Evolutionary conservation across 192 early-diverging fungal genomes (phyloP).

Genomic region (Dispira simplex): DNA sequence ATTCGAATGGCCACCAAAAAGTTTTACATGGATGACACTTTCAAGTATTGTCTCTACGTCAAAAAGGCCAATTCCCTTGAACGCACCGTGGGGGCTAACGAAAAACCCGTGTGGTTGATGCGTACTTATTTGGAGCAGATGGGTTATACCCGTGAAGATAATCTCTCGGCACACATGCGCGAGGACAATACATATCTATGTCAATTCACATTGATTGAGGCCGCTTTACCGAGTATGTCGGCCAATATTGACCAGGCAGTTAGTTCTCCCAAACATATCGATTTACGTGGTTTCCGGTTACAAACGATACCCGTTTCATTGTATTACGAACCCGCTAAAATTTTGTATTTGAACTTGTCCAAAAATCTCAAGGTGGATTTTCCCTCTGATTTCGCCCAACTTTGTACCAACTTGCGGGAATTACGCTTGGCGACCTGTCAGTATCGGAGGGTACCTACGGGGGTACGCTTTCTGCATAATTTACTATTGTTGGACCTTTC

Average conservation of each 20-base stretch:
- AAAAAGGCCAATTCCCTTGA: slow-evolving; percentile 38
- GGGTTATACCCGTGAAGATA: slow-evolving; percentile 64
- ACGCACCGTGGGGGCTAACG: slow-evolving; percentile 45
- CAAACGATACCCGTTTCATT: slow-evolving; percentile 68
- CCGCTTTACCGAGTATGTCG: slow-evolving; percentile 30
- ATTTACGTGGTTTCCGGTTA: slow-evolving; percentile 53
- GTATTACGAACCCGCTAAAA: slow-evolving; percentile 50
- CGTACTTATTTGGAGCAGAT: slow-evolving; percentile 56
- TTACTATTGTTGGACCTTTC: slow-evolving; percentile 64
- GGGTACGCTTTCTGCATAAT: slow-evolving; percentile 41
- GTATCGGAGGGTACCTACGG: slow-evolving; percentile 44
- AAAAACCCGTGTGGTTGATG: slow-evolving; percentile 60
- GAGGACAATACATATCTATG: slow-evolving; percentile 77
- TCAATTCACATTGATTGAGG: slow-evolving; percentile 57
- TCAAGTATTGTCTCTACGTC: slow-evolving; percentile 26
- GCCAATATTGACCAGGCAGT: slow-evolving; percentile 25
- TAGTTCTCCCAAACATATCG: slow-evolving; percentile 41
- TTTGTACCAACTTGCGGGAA: slow-evolving; percentile 44
- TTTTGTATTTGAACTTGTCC: slow-evolving; percentile 66
- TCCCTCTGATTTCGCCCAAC: slow-evolving; percentile 69
- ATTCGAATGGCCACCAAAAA: slow-evolving; percentile 61
- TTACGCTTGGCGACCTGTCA: slow-evolving; percentile 58
- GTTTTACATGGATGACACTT: slow-evolving; percentile 62
- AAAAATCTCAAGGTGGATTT: slow-evolving; percentile 66
- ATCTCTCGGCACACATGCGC: slow-evolving; percentile 57